These are phyloP conservation scores for Blastocystis sp. DNA, from an alignment of 352 stramenopile species.

Conservation along the genomic window DNA sequence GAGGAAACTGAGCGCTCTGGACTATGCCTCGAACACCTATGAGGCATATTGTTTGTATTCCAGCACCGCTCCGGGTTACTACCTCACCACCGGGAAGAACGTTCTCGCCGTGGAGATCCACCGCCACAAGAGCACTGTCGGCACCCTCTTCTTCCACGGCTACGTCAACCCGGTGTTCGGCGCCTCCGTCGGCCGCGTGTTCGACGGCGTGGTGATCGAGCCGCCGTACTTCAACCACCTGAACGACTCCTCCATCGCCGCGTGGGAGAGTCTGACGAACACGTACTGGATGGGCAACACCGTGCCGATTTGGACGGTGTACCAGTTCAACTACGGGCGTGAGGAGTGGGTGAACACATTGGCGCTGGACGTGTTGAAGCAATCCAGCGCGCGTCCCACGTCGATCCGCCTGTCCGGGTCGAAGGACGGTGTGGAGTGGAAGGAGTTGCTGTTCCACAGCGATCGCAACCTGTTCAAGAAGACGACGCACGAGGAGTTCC, in stretches of 20 bases:
- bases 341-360: conserved; percentile 52
- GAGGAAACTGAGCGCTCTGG: background rate
- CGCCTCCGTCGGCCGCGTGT: no score
- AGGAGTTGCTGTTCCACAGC: background rate
- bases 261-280: conserved; percentile 11
- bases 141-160: background rate
- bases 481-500: conserved; percentile 3
- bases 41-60: conserved; percentile 34
- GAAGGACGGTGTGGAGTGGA: background rate
- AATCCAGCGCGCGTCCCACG: background rate
- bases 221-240: conserved; percentile 12
- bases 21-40: background rate
- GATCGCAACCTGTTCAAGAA: background rate
- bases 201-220: background rate
- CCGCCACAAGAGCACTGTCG: background rate
- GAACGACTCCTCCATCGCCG: background rate
- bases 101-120: conserved; percentile 46
- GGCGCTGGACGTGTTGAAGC: background rate
- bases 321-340: conserved; percentile 45
- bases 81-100: conserved; percentile 8
- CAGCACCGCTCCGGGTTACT: conserved; percentile 31
- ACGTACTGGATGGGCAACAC: conserved; percentile 39
- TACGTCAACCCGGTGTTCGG: background rate
- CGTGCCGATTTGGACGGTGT: conserved; percentile 27
- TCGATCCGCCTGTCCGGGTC: background rate